Conservation (phyloP, 2,329 filamentous ascomycete species). For the Cordyceps cicadae region DNA sequence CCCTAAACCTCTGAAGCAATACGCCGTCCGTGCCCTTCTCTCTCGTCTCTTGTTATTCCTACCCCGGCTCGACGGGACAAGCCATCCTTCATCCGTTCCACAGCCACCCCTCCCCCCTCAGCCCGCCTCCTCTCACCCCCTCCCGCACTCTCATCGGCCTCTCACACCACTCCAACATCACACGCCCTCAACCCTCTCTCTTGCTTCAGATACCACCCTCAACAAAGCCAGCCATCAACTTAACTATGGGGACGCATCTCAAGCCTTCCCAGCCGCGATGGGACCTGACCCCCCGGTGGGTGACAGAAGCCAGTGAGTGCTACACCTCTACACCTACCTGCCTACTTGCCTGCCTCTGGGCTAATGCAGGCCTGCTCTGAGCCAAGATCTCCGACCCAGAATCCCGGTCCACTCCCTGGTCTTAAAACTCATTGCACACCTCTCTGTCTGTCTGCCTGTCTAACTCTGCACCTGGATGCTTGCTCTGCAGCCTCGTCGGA, state of each 20-base stretch:
- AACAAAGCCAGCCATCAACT: slow-evolving; percentile 1
- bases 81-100: neutral
- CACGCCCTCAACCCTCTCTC: slow-evolving; percentile 1
- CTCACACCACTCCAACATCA: neutral
- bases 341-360: slow-evolving; percentile 1
- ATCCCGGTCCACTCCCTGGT: slow-evolving; percentile 12
- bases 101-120: neutral
- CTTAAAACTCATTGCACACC: slow-evolving; percentile 3
- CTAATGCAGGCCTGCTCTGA: slow-evolving; percentile 12
- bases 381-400: slow-evolving; percentile 13
- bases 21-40: slow-evolving; percentile 4
- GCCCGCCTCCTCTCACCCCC: neutral
- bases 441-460: neutral
- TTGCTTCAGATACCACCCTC: slow-evolving; percentile 9
- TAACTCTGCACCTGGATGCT: slow-evolving; percentile 2
- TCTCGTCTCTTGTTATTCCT: neutral
- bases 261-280: slow-evolving; percentile 9
- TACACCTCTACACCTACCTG: neutral
- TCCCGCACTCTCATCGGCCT: neutral
- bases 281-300: slow-evolving; percentile 4
- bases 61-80: neutral
- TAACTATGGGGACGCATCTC: neutral
- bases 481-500: slow-evolving; percentile 5
- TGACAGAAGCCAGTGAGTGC: neutral
- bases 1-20: neutral